These are phyloP conservation scores for Verticillium longisporum DNA, from an alignment of 2,329 filamentous ascomycete genomes.

Conservation along the genomic window DNA sequence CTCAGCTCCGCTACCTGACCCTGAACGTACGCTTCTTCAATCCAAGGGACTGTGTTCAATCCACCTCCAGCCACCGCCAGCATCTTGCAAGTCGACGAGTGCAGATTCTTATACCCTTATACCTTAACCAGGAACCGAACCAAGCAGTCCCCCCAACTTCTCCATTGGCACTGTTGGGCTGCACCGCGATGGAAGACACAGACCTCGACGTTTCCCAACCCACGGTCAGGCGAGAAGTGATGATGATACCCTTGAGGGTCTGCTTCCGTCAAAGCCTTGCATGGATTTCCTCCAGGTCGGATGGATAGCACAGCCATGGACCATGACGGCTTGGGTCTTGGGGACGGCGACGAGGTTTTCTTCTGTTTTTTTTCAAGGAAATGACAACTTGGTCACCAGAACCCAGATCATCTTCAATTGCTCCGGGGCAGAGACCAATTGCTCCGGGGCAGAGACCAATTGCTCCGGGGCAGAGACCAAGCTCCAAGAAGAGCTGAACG, in stretches of 20 bases:
- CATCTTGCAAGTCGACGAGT: conserved; percentile 15
- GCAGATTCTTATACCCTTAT: conserved; percentile 11
- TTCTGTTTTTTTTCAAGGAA: too few species aligned
- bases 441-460: too few species aligned
- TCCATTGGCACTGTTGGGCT: conserved; percentile 12
- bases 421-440: too few species aligned
- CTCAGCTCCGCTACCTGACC: conserved; percentile 1
- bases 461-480: conserved; percentile 17
- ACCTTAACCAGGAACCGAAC: conserved; percentile 8
- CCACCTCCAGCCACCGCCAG: not conserved
- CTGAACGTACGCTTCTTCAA: conserved; percentile 1
- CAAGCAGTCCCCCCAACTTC: conserved; percentile 9
- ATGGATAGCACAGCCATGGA: not conserved
- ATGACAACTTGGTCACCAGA: conserved; percentile 13
- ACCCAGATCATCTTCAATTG: conserved; percentile 21
- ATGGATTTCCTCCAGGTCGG: too few species aligned
- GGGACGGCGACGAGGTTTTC: not conserved
- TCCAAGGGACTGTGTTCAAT: not conserved
- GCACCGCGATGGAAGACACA: conserved; percentile 8
- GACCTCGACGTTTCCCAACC: conserved; percentile 13
- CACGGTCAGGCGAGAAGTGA: not conserved
- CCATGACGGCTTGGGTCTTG: not conserved
- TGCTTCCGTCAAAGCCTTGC: not conserved
- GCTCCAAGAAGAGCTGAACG: conserved; percentile 20
- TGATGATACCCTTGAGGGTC: conserved; percentile 17